Conservation (phyloP, 768 basidiomycete species). For the Amanita brunnescens region DNA sequence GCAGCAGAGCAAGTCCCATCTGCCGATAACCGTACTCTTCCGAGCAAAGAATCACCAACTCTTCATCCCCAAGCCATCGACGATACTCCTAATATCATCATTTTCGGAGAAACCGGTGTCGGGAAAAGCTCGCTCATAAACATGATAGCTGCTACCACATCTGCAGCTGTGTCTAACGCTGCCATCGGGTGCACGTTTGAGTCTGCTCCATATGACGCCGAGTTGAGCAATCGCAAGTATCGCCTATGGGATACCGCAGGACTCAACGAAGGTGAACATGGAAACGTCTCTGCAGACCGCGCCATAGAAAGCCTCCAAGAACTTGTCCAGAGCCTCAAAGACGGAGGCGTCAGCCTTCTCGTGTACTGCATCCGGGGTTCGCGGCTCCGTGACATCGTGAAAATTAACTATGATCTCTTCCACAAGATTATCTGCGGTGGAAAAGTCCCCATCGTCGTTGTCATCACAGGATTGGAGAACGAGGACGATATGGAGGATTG, state of each 20-base stretch:
- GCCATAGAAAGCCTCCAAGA: conserved; percentile 18
- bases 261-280: conserved; percentile 23
- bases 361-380: conserved; percentile 29
- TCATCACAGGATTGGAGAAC: conserved; percentile 30
- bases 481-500: conserved; percentile 29
- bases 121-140: too few relatives aligned
- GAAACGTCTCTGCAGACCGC: conserved; percentile 20
- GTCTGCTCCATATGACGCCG: conserved; percentile 16
- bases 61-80: background rate
- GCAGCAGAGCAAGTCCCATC: background rate
- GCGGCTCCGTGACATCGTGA: conserved; percentile 12
- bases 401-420: conserved; percentile 30
- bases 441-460: conserved; percentile 26
- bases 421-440: conserved; percentile 25
- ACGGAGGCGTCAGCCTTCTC: conserved; percentile 16
- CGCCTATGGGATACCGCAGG: conserved; percentile 25
- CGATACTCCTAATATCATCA: conserved; percentile 6
- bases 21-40: background rate
- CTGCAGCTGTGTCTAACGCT: conserved; percentile 19
- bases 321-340: background rate
- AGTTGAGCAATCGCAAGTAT: conserved; percentile 15
- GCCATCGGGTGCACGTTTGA: conserved; percentile 24
- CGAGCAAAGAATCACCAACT: background rate
- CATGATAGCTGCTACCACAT: background rate
- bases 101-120: conserved; percentile 10